phyloP scores from a whole-genome alignment of 2,329 filamentous ascomycete genomes.

The Curvularia lunata region DNA sequence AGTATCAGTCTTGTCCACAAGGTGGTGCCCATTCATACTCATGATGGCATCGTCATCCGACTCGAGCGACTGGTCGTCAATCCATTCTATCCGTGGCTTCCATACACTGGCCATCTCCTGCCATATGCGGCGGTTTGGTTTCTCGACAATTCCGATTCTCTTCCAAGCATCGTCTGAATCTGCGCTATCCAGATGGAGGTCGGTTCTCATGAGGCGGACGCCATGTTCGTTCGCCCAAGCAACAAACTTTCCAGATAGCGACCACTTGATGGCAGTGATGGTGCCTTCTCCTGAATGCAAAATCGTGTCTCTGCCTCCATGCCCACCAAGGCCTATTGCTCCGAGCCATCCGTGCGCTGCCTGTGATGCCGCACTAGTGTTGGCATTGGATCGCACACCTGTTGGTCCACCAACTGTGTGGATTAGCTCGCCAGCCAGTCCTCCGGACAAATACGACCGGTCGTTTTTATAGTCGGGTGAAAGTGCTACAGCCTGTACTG shows the following conservation, averaged over 20 bases:
- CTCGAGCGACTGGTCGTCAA: slow-evolving; percentile 82
- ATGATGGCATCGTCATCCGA: slow-evolving; percentile 65
- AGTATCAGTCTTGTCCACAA: slow-evolving; percentile 42
- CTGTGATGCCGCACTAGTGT: slow-evolving; percentile 83
- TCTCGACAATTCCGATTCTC: slow-evolving; percentile 87
- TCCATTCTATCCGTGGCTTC: slow-evolving; percentile 92
- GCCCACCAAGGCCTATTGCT: slow-evolving; percentile 79
- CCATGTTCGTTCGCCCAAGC: slow-evolving; percentile 97
- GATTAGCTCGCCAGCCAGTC: slow-evolving; percentile 84
- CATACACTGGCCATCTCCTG: slow-evolving; percentile 96
- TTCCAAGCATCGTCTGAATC: slow-evolving; percentile 91
- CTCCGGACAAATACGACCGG: slow-evolving; percentile 86
- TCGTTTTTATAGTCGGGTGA: slow-evolving; percentile 94
- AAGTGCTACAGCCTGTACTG: slow-evolving; percentile 89
- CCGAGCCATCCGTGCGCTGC: slow-evolving; percentile 90
- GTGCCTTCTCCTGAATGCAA: slow-evolving; percentile 91
- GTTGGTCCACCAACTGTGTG: slow-evolving; percentile 80
- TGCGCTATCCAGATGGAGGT: slow-evolving; percentile 76
- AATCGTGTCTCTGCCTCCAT: slow-evolving; percentile 82
- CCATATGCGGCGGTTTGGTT: slow-evolving; percentile 85
- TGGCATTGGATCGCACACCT: slow-evolving; percentile 82
- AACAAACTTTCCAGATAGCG: slow-evolving; percentile 86
- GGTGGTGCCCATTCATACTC: slow-evolving; percentile 44
- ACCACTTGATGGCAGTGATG: slow-evolving; percentile 94
- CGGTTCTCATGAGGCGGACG: slow-evolving; percentile 96